phyloP scores from a whole-genome alignment of 345 rosid genomes.

The Psidium guajava region DNA sequence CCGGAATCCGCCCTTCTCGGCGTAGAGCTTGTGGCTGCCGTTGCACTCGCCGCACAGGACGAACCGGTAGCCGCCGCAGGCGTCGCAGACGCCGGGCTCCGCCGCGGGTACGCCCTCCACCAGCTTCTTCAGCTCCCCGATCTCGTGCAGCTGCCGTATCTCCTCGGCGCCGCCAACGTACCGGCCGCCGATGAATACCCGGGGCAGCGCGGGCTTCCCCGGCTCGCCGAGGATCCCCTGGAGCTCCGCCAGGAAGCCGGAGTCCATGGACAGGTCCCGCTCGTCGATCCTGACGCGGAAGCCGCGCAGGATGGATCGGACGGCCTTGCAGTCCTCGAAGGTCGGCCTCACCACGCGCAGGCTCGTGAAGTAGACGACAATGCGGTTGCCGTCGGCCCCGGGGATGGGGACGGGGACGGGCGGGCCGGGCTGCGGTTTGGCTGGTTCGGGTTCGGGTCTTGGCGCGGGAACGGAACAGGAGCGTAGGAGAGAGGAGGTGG shows the following conservation, averaged over 20 bases:
- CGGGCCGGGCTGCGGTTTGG: background rate
- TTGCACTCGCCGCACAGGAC: conserved; percentile 50
- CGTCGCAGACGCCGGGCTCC: conserved; percentile 38
- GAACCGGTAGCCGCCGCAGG: conserved; percentile 63
- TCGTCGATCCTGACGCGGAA: conserved; percentile 65
- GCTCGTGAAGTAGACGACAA: conserved; percentile 77
- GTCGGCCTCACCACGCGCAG: conserved; percentile 76
- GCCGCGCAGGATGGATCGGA: conserved; percentile 54
- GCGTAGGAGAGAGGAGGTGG: conserved; percentile 30
- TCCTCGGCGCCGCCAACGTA: conserved; percentile 89
- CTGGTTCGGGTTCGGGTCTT: background rate
- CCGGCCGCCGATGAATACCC: conserved; percentile 73
- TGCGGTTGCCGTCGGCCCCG: conserved; percentile 36
- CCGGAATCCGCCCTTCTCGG: conserved; percentile 52
- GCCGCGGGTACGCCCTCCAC: conserved; percentile 46
- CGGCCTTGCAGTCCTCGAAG: conserved; percentile 59
- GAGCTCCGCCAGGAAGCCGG: conserved; percentile 35
- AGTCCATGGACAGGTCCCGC: conserved; percentile 92
- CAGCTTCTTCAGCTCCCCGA: conserved; percentile 77
- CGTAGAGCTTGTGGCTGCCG: conserved; percentile 77
- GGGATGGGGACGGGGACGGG: conserved; percentile 4
- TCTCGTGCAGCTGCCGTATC: conserved; percentile 59
- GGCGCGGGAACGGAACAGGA: conserved; percentile 16
- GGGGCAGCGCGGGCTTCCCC: conserved; percentile 38
- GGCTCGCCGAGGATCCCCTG: conserved; percentile 17